Conservation (phyloP, 140 eudicot genomes). For the Senecio squalidus region DNA sequence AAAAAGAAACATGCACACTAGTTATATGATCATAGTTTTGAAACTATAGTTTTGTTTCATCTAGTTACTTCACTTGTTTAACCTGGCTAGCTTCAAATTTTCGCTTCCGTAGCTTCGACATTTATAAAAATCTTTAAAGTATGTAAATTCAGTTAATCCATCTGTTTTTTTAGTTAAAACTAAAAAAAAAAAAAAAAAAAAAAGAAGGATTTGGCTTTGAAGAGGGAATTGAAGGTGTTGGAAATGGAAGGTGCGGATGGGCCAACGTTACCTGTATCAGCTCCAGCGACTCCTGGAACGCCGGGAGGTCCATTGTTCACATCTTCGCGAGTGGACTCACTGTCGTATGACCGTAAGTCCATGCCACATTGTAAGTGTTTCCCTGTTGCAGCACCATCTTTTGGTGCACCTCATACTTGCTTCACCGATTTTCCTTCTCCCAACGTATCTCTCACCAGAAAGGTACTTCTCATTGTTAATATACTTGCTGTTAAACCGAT, state of each 20-base stretch:
- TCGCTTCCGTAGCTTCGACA: slow-evolving; percentile 29
- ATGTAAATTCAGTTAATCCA: neutral
- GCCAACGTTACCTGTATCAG: slow-evolving; percentile 37
- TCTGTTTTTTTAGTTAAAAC: neutral
- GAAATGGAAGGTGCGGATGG: slow-evolving; percentile 40
- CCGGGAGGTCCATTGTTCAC: slow-evolving; percentile 66
- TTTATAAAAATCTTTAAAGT: slow-evolving; percentile 44
- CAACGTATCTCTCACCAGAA: slow-evolving; percentile 69
- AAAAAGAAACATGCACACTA: too few species aligned
- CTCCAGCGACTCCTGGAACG: slow-evolving; percentile 84
- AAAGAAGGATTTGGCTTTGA: neutral
- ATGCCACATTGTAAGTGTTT: slow-evolving; percentile 77
- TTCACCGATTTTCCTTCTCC: slow-evolving; percentile 57
- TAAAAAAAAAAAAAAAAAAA: slow-evolving; percentile 9
- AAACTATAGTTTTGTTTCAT: neutral
- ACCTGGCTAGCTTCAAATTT: slow-evolving; percentile 34
- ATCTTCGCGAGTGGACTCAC: slow-evolving; percentile 52
- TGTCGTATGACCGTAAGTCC: slow-evolving; percentile 69
- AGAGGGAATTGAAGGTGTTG: slow-evolving; percentile 8
- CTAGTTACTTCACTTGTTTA: slow-evolving; percentile 19
- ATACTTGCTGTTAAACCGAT: neutral
- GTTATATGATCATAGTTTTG: neutral
- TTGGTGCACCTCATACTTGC: slow-evolving; percentile 69
- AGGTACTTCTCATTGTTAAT: slow-evolving; percentile 25
- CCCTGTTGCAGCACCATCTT: slow-evolving; percentile 57